Evolutionary conservation across 352 stramenopile genomes (phyloP), one percentile per base, ranked within the genome.

Genomic region (Globisporangium rhizosaccharum): DNA sequence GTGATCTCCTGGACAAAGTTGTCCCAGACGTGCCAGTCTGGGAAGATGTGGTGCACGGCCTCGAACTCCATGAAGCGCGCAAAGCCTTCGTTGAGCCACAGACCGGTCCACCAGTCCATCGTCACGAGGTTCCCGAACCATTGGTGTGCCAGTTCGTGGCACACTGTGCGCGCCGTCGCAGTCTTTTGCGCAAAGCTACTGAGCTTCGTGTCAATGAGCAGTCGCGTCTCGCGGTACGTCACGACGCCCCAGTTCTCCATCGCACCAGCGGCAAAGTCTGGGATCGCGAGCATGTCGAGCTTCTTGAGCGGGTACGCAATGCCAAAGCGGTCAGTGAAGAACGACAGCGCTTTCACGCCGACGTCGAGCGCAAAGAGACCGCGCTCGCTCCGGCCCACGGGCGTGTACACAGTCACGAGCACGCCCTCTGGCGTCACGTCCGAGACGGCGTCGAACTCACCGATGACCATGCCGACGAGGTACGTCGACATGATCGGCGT

Each of bases 81-180:
- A 69, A 99, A 99, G 9, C 96, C 96, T 72, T 99, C 97, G 74
- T 99, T 99, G 9, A 99, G 79, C 92, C 92, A 98, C 4, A 98
- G 74, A 26, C 90, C 88, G 10, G 90, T 94, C 92, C 92, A 98
- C 79, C 97, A 99, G 7, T 92, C 82, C 96, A 99, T 99, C 28
- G 97, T 99, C 30, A 99, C 97, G 3, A 99, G 80, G 68, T 99
- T 99, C 44, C 96, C 96, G 60, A 98, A 98, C 82, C 79, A 90
- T 61, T 98, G 96, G 76, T 99, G 97, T 4, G 96, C 97, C 1
- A 99, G 73, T 72, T 99, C 97, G 70, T 99, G 97, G 44, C 90
- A 97, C 20, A 99, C 96, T 0, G 98, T 96, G 8, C 88, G 92
- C 30, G 94, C 96, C 11, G 98, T 74, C 63, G 79, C 81, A 53